phyloP scores from a whole-genome alignment of 768 basidiomycete genomes.

The Panaeolus cyanescens region DNA sequence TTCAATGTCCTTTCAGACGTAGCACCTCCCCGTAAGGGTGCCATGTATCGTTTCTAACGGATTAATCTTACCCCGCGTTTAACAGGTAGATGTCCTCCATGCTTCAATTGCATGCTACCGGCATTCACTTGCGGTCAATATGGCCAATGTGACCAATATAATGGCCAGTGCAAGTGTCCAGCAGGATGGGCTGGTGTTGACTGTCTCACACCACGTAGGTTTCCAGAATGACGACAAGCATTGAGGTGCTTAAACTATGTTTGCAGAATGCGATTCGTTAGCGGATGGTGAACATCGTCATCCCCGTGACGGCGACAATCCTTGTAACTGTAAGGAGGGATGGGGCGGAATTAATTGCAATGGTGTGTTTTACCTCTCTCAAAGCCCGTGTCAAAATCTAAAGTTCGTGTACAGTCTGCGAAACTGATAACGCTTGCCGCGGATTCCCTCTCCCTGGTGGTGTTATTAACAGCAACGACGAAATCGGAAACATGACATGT shows the following conservation, averaged over 20 bases:
- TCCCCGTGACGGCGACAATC: constrained; percentile 71
- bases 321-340: constrained; percentile 90
- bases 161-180: constrained; percentile 96
- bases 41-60: not conserved
- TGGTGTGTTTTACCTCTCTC: constrained; percentile 49
- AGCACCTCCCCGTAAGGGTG: constrained; percentile 15
- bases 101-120: constrained; percentile 95
- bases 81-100: constrained; percentile 75
- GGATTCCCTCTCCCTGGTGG: constrained; percentile 65
- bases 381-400: not conserved
- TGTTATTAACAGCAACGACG: constrained; percentile 19
- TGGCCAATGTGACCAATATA: constrained; percentile 85
- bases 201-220: constrained; percentile 88
- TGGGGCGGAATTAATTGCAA: constrained; percentile 99
- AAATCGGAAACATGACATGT: constrained; percentile 72
- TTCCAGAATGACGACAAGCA: not conserved
- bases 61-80: not conserved
- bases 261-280: constrained; percentile 88
- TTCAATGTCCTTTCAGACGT: constrained; percentile 17
- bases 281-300: constrained; percentile 86
- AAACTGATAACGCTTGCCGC: constrained; percentile 76
- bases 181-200: constrained; percentile 98
- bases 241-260: constrained; percentile 3
- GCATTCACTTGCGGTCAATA: constrained; percentile 92
- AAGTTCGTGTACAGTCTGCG: constrained; percentile 65